These are phyloP conservation scores for Apiotrichum montevideense DNA, from an alignment of 1,284 basidiomycete species.

Conservation along the genomic window DNA sequence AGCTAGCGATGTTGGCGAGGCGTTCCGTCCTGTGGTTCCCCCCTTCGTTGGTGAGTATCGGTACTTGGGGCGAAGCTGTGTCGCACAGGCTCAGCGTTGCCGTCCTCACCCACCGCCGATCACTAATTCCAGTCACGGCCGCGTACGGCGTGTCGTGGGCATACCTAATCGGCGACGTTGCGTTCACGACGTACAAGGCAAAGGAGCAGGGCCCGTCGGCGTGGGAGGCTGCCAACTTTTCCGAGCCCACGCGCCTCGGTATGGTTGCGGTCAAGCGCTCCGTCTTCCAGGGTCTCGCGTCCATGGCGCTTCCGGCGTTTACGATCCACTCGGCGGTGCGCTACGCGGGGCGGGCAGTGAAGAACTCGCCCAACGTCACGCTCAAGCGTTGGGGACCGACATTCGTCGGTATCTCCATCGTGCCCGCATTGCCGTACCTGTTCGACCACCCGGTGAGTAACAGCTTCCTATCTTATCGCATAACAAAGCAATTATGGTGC, in stretches of 20 bases:
- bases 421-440: slow-evolving; percentile 72
- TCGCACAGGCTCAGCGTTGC: neutral
- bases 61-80: no score
- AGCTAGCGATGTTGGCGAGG: slow-evolving; percentile 86
- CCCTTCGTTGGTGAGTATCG: slow-evolving; percentile 55
- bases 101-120: no score
- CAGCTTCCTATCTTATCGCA: no score
- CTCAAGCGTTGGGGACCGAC: slow-evolving; percentile 76
- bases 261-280: slow-evolving; percentile 70
- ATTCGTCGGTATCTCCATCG: slow-evolving; percentile 53
- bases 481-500: no score
- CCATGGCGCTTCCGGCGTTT: slow-evolving; percentile 60
- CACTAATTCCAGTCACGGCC: slow-evolving; percentile 30
- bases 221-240: slow-evolving; percentile 67
- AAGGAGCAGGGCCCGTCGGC: slow-evolving; percentile 64
- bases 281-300: slow-evolving; percentile 80
- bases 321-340: slow-evolving; percentile 79
- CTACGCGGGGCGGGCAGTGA: slow-evolving; percentile 69
- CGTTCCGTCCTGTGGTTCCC: slow-evolving; percentile 79
- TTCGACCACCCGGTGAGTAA: slow-evolving; percentile 65
- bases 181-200: slow-evolving; percentile 87
- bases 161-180: slow-evolving; percentile 68
- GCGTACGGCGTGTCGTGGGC: slow-evolving; percentile 85
- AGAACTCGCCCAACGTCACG: slow-evolving; percentile 57
- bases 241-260: slow-evolving; percentile 64